Base-by-base conservation (phyloP, 2,329 filamentous ascomycete genomes). In the Alternaria sp. region DNA sequence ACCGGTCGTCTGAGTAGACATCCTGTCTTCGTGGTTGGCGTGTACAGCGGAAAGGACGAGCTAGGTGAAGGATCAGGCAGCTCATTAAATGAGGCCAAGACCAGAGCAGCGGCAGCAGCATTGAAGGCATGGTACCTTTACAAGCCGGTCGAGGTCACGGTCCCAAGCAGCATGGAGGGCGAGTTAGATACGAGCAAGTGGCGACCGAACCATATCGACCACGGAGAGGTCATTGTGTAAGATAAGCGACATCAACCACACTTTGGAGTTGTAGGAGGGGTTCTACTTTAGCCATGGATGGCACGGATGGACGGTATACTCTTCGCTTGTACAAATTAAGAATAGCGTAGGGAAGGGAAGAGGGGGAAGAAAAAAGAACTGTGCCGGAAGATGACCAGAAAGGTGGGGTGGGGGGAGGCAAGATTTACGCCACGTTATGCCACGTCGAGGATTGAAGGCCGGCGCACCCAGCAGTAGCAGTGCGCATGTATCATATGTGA, bases 81-180 rank as follows among this genome's bases (percentile, higher is more conserved):
- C 48, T 93, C 86, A 77, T 81, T 98, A 56, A 84, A 92, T 66
- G 86, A 92, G 70, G 94, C 91, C 31, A 87, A 92, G 63, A 84
- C 86, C 63, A 86, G 91, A 76, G 95, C 95, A 21, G 88, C 91
- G 36, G 93, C 96, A 72, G 89, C 90, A 63, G 89, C 93, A 17
- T 83, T 99, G 73, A 96, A 97, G 83, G 85, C 89, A 5, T 99
- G 95, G 95, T 99, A 99, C 79, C 83, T 99, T 52, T 99, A 99
- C 82, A 93, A 89, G 76, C 94, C 95, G 1, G 73, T 85, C 33
- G 76, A 82, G 24, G 77, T 81, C 6, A 79, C 80, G 31, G 72
- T 85, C 53, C 84, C 85, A 26, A 85, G 82, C 65, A 82, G 83
- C 61, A 81, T 74, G 62, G 77, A 74, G 36, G 72, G 74, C 9